A percentile compares a stretch with the other conserved stretches of the same genome.
phyloP scores from a whole-genome alignment of 2,329 filamentous ascomycete genomes.

The Calonectria henricotiae region DNA sequence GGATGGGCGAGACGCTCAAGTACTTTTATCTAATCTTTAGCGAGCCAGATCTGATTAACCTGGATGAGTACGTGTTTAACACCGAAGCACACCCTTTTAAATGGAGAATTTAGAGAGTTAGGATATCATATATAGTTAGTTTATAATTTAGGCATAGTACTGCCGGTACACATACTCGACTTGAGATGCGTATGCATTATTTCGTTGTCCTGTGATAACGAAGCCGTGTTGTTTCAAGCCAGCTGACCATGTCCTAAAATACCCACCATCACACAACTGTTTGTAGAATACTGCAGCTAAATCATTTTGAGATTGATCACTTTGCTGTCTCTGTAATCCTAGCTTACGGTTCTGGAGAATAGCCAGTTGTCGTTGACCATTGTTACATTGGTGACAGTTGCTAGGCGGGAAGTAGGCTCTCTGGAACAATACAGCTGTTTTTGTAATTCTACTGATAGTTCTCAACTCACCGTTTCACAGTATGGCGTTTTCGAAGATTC shows the following conservation, averaged over 20 bases:
- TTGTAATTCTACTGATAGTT: no score
- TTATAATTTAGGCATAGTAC: neutral
- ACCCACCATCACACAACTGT: neutral
- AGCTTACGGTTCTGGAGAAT: no score
- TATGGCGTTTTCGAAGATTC: no score
- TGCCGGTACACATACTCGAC: neutral
- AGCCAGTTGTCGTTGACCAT: no score
- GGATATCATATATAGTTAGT: constrained; percentile 11
- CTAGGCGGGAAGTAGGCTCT: neutral
- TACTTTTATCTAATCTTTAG: constrained; percentile 53
- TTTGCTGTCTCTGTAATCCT: no score
- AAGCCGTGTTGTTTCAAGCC: neutral
- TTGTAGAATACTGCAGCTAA: neutral
- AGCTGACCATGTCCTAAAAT: neutral
- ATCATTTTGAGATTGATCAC: no score
- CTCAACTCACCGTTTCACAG: neutral
- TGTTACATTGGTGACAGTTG: no score
- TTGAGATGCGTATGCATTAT: neutral
- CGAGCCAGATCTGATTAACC: constrained; percentile 63
- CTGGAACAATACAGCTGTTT: neutral
- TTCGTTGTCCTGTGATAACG: no score
- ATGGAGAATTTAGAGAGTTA: constrained; percentile 32
- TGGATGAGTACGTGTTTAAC: constrained; percentile 52
- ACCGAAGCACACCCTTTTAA: constrained; percentile 50
- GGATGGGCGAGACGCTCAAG: constrained; percentile 55